Evolutionary conservation across 352 stramenopile species (phyloP).

Genomic region (Halophytophthora polymorphica): DNA sequence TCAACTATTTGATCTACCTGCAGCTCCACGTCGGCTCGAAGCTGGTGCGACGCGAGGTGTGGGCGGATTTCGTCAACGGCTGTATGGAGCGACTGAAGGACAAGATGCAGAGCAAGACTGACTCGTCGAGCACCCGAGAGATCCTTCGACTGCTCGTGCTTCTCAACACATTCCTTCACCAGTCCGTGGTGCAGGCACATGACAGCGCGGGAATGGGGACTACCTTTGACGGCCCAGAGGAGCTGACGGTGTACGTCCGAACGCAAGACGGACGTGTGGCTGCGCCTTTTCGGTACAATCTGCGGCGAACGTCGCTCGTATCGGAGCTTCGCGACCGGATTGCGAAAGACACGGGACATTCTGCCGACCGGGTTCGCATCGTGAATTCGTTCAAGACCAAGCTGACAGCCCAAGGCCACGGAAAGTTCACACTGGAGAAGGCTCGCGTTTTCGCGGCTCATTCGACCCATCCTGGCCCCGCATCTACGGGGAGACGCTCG

Average conservation of each 20-base stretch:
- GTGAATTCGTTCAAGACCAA: conserved; percentile 73
- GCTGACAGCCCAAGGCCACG: conserved; percentile 59
- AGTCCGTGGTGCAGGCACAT: conserved; percentile 46
- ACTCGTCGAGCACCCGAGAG: conserved; percentile 26
- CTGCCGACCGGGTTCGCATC: conserved; percentile 59
- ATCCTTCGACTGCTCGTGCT: conserved; percentile 54
- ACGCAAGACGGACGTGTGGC: conserved; percentile 60
- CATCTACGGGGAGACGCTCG: conserved; percentile 17
- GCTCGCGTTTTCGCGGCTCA: conserved; percentile 43
- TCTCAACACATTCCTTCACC: conserved; percentile 75
- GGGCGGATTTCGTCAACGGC: conserved; percentile 54
- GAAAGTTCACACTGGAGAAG: conserved; percentile 70
- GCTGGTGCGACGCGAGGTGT: conserved; percentile 65
- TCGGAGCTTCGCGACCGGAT: conserved; percentile 62
- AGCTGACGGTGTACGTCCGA: conserved; percentile 64
- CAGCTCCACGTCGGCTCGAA: conserved; percentile 69
- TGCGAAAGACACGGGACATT: conserved; percentile 58
- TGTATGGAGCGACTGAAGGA: conserved; percentile 46
- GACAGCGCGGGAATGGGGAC: conserved; percentile 7
- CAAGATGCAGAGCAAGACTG: conserved; percentile 20
- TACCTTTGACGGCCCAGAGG: conserved; percentile 43
- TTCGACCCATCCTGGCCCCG: conserved; percentile 8
- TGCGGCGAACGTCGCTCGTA: conserved; percentile 55
- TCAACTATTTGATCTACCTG: conserved; percentile 70
- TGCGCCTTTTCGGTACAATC: conserved; percentile 59